These are phyloP conservation scores for Silene noctiflora DNA, from an alignment of 179 eudicot species.

Conservation along the genomic window DNA sequence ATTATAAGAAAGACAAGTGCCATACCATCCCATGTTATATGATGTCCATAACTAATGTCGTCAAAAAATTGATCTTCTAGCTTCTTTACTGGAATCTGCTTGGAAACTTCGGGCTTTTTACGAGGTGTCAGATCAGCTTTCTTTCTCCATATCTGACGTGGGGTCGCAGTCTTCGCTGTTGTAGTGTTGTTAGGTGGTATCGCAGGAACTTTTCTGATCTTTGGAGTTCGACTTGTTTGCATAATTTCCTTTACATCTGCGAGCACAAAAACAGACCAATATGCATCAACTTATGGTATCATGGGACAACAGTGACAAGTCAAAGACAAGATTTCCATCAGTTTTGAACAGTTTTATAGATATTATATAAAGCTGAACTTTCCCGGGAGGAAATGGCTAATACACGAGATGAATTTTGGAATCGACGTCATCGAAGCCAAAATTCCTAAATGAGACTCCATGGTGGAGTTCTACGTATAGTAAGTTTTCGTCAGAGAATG, in stretches of 20 bases:
- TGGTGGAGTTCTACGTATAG: background rate
- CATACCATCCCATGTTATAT: conserved; percentile 26
- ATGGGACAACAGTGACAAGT: background rate
- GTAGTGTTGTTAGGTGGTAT: conserved; percentile 11
- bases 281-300: background rate
- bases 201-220: conserved; percentile 10
- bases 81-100: background rate
- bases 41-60: background rate
- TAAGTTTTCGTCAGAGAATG: background rate
- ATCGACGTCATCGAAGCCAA: background rate
- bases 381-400: too few species aligned
- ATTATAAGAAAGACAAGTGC: background rate
- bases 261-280: background rate
- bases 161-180: conserved; percentile 11
- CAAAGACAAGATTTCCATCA: background rate
- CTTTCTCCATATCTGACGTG: conserved; percentile 7
- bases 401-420: background rate
- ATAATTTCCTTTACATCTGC: conserved; percentile 12
- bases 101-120: conserved; percentile 12
- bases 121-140: conserved; percentile 8
- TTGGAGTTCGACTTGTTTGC: background rate
- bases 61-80: background rate
- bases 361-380: too few species aligned
- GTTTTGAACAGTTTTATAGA: too few species aligned
- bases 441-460: background rate